phyloP scores from a whole-genome alignment of 768 basidiomycete species.

The Tylopilus sp. region DNA sequence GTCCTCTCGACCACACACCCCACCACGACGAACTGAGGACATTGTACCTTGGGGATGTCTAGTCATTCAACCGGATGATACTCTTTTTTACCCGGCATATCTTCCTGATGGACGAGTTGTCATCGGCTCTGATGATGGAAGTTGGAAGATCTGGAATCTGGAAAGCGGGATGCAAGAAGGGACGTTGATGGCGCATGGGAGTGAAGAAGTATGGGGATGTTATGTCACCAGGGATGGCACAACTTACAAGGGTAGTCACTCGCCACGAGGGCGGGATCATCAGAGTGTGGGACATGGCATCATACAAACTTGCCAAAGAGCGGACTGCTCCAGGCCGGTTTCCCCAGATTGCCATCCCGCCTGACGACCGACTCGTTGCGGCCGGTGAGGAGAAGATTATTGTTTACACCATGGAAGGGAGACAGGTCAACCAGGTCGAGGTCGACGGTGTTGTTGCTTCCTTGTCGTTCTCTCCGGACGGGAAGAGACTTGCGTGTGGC shows the following conservation, averaged over 20 bases:
- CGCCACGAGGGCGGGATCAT: background rate
- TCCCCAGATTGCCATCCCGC: background rate
- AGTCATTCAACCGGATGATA: no score
- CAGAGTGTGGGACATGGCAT: constrained; percentile 5
- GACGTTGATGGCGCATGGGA: no score
- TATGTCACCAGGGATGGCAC: no score
- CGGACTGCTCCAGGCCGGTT: background rate
- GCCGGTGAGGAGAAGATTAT: background rate
- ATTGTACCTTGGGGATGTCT: no score
- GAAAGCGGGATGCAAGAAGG: no score
- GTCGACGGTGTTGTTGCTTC: background rate
- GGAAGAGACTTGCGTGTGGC: background rate
- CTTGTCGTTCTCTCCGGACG: background rate
- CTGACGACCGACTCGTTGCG: constrained; percentile 4
- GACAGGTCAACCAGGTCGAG: background rate
- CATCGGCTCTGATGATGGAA: no score
- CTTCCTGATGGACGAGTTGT: no score
- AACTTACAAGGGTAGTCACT: constrained; percentile 1
- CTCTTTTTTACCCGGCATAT: no score
- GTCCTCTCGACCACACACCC: no score
- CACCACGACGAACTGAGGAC: no score
- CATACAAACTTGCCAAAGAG: background rate
- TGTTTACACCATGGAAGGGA: background rate
- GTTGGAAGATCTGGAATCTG: no score
- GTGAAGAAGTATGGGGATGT: no score